A percentile compares a stretch with the other conserved stretches of the same genome.
Conservation (phyloP, 140 eudicot species). For the Flaveria floridana region DNA sequence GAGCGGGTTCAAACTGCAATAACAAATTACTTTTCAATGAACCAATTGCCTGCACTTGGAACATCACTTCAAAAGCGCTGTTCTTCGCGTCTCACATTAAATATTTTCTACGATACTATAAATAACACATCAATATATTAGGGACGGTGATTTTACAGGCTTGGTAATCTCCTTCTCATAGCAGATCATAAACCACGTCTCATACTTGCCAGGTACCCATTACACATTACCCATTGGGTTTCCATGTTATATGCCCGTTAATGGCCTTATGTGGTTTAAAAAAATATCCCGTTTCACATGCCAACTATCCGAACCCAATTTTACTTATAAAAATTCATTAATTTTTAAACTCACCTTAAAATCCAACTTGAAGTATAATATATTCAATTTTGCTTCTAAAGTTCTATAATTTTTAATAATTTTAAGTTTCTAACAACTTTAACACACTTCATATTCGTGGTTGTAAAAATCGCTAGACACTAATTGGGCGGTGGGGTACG, state of each 20-base stretch:
- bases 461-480: too few species aligned
- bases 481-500: too few species aligned
- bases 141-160: not conserved
- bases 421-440: not conserved
- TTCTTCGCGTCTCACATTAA: not conserved
- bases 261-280: not conserved
- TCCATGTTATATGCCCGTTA: not conserved
- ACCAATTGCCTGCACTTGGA: not conserved
- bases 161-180: not conserved
- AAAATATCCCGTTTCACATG: not conserved
- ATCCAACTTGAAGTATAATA: not conserved
- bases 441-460: too few species aligned
- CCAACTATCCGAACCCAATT: not conserved
- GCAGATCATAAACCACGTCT: not conserved
- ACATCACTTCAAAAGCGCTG: not conserved
- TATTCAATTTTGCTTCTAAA: not conserved
- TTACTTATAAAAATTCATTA: too few species aligned
- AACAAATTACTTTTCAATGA: not conserved
- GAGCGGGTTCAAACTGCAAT: conserved; percentile 96
- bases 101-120: not conserved
- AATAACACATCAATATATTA: conserved; percentile 2
- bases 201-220: not conserved
- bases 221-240: not conserved
- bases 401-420: not conserved
- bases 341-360: not conserved